Base-by-base conservation (phyloP, 352 stramenopile genomes). In the Phytophthora fragariaefolia region DNA sequence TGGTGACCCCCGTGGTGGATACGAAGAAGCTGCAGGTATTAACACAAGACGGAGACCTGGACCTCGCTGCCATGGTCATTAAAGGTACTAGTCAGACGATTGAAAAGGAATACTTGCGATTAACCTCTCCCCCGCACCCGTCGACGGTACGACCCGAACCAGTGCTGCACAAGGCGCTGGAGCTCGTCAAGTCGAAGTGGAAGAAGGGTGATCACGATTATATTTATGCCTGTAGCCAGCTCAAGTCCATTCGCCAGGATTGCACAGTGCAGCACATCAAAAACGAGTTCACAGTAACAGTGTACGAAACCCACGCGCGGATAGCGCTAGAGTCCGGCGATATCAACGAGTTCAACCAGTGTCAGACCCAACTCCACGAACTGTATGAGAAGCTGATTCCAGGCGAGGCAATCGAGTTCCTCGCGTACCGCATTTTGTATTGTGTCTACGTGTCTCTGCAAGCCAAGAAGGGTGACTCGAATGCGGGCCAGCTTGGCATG, bases 241-340 rank as follows among this genome's bases (percentile, higher is more conserved):
- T 99, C 49, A 99, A 99, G 77, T 98, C 97, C 24, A 98, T 99
- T 64, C 93, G 98, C 20, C 98, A 99, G 78, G 98, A 99, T 83
- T 97, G 98, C 66, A 99, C 96, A 15, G 96, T 99, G 26, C 95
- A 98, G 72, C 89, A 95, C 65, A 98, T 99, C 62, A 96, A 98
- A 76, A 98, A 98, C 77, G 80, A 74, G 12, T 99, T 99, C 82
- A 98, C 97, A 2, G 95, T 99, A 40, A 69, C 93, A 30, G 97
- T 99, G 42, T 99, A 99, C 79, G 97, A 99, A 74, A 95, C 86
- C 47, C 97, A 99, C 76, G 97, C 97, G 22, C 91, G 97, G 26
- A 90, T 99, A 49, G 97, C 97, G 46, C 81, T 99, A 26, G 91
- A 98, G 73, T 92, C 97, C 17, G 87, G 87, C 54, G 96, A 99